These are phyloP conservation scores for Saccharomyces mikatae DNA, from an alignment of 805 yeast genomes.

Conservation along the genomic window DNA sequence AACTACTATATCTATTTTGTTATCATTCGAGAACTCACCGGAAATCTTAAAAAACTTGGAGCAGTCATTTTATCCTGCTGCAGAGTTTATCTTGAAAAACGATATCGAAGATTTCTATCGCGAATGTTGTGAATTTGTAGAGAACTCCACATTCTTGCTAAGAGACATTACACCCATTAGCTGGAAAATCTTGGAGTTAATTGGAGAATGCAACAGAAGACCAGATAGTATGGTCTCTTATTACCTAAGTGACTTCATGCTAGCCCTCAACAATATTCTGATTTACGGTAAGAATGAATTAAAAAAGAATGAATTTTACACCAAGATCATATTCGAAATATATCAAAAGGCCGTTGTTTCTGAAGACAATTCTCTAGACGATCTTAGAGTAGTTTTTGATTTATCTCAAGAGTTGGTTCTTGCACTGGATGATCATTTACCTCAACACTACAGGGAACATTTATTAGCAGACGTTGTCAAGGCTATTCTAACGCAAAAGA, in stretches of 20 bases:
- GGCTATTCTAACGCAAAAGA: slow-evolving; percentile 20
- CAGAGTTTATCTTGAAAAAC: slow-evolving; percentile 57
- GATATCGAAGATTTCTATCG: slow-evolving; percentile 65
- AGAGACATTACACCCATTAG: slow-evolving; percentile 57
- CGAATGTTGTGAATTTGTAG: slow-evolving; percentile 70
- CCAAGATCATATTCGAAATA: slow-evolving; percentile 43
- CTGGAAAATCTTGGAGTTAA: slow-evolving; percentile 65
- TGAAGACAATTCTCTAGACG: slow-evolving; percentile 49
- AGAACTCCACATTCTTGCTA: slow-evolving; percentile 54
- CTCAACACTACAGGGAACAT: slow-evolving; percentile 39
- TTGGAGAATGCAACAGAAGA: slow-evolving; percentile 26
- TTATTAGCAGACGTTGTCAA: slow-evolving; percentile 40
- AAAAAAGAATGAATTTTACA: slow-evolving; percentile 38
- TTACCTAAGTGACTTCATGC: slow-evolving; percentile 68
- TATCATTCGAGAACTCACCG: slow-evolving; percentile 74
- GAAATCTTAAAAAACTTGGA: slow-evolving; percentile 59
- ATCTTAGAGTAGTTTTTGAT: slow-evolving; percentile 50
- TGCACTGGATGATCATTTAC: slow-evolving; percentile 39
- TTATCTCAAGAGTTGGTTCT: slow-evolving; percentile 58
- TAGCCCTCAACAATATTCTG: slow-evolving; percentile 67
- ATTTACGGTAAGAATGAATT: slow-evolving; percentile 49
- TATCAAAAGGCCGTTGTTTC: slow-evolving; percentile 34
- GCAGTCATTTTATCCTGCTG: slow-evolving; percentile 59
- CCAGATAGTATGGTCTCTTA: slow-evolving; percentile 47
- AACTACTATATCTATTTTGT: slow-evolving; percentile 72